Evolutionary conservation across 2,329 filamentous ascomycete genomes (phyloP).

Genomic region (Alternaria sp.): DNA sequence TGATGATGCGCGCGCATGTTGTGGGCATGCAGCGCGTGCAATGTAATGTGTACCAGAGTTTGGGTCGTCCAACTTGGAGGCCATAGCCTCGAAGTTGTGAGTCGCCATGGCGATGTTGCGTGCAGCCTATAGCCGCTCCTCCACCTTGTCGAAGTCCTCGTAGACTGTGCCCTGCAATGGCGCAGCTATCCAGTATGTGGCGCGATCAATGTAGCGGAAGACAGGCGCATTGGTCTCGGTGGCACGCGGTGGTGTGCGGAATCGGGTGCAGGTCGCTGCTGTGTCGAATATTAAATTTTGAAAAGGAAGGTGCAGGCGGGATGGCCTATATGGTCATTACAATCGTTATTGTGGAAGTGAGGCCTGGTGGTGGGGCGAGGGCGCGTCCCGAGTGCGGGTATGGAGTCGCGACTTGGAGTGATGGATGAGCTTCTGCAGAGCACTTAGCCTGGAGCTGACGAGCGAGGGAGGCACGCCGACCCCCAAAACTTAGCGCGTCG

Average conservation of each 20-base stretch:
- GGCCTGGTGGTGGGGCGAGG: constrained; percentile 30
- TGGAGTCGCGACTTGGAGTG: constrained; percentile 32
- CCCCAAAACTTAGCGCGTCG: neutral
- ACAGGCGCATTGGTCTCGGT: constrained; percentile 35
- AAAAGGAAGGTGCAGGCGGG: constrained; percentile 31
- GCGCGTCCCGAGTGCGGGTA: constrained; percentile 40
- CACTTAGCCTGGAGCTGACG: constrained; percentile 11
- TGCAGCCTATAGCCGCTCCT: constrained; percentile 35
- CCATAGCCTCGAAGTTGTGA: constrained; percentile 55
- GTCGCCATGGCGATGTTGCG: constrained; percentile 41
- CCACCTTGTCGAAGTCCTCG: constrained; percentile 15
- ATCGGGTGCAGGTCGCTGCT: constrained; percentile 11
- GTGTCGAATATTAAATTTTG: constrained; percentile 24
- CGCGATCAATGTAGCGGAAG: constrained; percentile 19
- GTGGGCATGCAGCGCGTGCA: neutral
- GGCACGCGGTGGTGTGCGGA: constrained; percentile 17
- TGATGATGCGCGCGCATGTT: constrained; percentile 2
- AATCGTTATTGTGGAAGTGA: constrained; percentile 36
- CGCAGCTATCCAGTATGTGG: constrained; percentile 20
- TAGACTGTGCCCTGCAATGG: constrained; percentile 9
- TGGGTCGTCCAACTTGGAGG: constrained; percentile 55
- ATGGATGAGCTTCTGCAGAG: constrained; percentile 25
- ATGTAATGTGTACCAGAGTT: constrained; percentile 39
- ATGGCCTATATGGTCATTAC: constrained; percentile 35
- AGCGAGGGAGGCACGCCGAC: constrained; percentile 3